These are phyloP conservation scores for Aspergillus cristatus DNA, from an alignment of 495 filamentous ascomycete genomes.

Conservation along the genomic window DNA sequence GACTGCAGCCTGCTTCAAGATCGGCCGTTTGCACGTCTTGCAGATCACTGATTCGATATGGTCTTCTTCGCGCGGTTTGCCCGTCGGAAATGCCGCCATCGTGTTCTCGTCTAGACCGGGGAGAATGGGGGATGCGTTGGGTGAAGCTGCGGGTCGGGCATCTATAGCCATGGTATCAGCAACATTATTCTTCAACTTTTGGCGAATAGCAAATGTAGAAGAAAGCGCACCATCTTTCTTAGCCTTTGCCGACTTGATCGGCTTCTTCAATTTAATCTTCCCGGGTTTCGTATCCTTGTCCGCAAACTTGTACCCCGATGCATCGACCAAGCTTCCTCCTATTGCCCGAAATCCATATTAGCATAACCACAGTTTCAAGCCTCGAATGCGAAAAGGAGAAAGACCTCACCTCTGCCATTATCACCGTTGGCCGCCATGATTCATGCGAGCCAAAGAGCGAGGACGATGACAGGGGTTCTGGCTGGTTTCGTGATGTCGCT, in stretches of 20 bases:
- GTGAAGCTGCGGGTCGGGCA: slow-evolving; percentile 17
- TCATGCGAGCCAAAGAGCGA: slow-evolving; percentile 3
- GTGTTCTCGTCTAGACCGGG: slow-evolving; percentile 65
- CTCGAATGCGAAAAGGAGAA: too few species aligned
- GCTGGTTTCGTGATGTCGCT: too few species aligned
- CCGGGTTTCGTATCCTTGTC: slow-evolving; percentile 56
- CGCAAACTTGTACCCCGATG: slow-evolving; percentile 40
- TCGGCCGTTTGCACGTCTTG: slow-evolving; percentile 72
- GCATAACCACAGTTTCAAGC: too few species aligned
- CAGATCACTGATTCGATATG: slow-evolving; percentile 59
- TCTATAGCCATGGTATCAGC: slow-evolving; percentile 10
- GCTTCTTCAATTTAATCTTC: slow-evolving; percentile 62
- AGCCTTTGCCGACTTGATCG: slow-evolving; percentile 40
- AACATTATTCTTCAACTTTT: too few species aligned
- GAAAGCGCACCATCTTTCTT: slow-evolving; percentile 43
- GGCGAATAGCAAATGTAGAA: neutral
- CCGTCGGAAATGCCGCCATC: slow-evolving; percentile 61
- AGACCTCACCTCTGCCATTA: slow-evolving; percentile 26
- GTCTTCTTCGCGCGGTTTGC: slow-evolving; percentile 60
- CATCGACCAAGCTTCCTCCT: slow-evolving; percentile 36
- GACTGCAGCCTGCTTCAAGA: slow-evolving; percentile 50
- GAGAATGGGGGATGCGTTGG: slow-evolving; percentile 48
- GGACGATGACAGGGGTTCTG: too few species aligned
- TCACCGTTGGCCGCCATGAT: slow-evolving; percentile 35
- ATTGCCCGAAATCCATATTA: slow-evolving; percentile 12